A percentile compares a stretch with the other conserved stretches of the same genome.
Evolutionary conservation across 2,329 filamentous ascomycete genomes (phyloP).

Genomic region (Karstenula rhodostoma): DNA sequence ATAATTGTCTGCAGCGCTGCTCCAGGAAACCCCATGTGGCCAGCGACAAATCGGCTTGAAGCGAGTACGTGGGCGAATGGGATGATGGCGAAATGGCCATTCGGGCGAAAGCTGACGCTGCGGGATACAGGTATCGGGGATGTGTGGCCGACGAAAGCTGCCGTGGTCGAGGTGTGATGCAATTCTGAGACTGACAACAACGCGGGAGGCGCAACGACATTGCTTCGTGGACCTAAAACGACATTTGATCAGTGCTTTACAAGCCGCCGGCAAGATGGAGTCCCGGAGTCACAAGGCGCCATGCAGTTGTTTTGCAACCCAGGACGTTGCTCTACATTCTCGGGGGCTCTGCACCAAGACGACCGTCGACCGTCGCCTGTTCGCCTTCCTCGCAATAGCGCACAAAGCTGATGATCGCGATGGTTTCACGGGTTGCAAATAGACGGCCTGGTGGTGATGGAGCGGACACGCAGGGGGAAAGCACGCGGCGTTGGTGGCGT

Average conservation of each 20-base stretch:
- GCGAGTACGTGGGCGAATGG: neutral
- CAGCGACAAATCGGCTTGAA: slow-evolving; percentile 7
- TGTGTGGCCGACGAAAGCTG: slow-evolving; percentile 8
- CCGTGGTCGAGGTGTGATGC: neutral
- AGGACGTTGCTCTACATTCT: no score
- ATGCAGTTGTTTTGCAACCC: no score
- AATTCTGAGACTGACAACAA: neutral
- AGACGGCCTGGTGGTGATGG: no score
- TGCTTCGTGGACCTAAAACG: neutral
- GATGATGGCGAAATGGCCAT: neutral
- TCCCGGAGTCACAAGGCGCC: neutral
- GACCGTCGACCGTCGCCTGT: no score
- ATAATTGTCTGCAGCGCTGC: slow-evolving; percentile 9
- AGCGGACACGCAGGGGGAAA: no score
- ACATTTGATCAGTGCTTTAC: neutral
- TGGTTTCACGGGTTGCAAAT: no score
- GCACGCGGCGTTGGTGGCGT: no score
- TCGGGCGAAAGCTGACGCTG: neutral
- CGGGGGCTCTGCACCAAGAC: no score
- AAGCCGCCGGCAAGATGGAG: neutral
- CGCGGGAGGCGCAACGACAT: neutral
- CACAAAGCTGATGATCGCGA: no score
- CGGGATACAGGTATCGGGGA: slow-evolving; percentile 1
- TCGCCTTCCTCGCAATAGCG: no score
- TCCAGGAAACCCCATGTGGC: slow-evolving; percentile 1